These are phyloP conservation scores for Trichoderma asperelloides DNA, from an alignment of 495 filamentous ascomycete species.

Conservation along the genomic window DNA sequence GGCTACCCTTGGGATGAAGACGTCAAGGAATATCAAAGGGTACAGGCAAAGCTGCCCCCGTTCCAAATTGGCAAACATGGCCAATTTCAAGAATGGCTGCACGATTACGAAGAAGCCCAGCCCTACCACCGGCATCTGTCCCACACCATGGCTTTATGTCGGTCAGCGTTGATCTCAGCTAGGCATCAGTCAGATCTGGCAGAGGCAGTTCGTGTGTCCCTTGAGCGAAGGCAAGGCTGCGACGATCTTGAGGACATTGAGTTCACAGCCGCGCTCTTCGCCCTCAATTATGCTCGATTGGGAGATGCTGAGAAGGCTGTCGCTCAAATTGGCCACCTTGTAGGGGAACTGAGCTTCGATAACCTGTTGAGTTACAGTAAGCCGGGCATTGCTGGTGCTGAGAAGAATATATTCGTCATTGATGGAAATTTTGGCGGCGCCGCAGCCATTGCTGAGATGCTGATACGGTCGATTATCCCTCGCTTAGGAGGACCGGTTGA, in stretches of 20 bases:
- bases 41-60: constrained; percentile 26
- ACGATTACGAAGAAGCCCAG: constrained; percentile 33
- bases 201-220: constrained; percentile 27
- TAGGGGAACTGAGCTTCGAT: constrained; percentile 15
- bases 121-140: constrained; percentile 39
- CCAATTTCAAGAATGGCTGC: constrained; percentile 37
- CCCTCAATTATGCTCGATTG: constrained; percentile 14
- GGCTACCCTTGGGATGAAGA: background rate
- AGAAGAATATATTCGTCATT: constrained; percentile 19
- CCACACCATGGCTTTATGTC: constrained; percentile 34
- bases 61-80: constrained; percentile 31
- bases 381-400: constrained; percentile 14
- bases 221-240: constrained; percentile 28
- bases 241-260: constrained; percentile 22
- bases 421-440: constrained; percentile 25
- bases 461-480: constrained; percentile 15
- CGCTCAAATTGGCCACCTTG: constrained; percentile 14
- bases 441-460: constrained; percentile 20
- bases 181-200: constrained; percentile 18
- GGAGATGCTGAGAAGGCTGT: constrained; percentile 10
- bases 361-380: constrained; percentile 16
- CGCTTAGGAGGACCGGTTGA: constrained; percentile 8
- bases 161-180: constrained; percentile 18
- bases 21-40: background rate
- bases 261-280: constrained; percentile 16